Conservation (phyloP, 1,284 basidiomycete genomes). For the Cryptococcus sp. region DNA sequence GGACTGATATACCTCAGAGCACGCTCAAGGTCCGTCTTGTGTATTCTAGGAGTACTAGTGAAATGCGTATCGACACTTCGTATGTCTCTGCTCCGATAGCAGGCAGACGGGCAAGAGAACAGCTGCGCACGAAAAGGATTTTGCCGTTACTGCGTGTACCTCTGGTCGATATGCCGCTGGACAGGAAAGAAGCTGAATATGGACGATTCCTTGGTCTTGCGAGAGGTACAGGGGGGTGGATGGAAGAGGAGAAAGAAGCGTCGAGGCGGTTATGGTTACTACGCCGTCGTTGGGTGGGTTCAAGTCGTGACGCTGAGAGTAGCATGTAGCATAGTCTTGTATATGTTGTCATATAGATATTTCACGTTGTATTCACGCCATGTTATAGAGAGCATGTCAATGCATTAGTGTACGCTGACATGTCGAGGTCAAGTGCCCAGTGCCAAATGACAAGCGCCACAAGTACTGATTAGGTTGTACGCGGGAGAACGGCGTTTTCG, state of each 20-base stretch:
- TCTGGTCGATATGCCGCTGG: not conserved
- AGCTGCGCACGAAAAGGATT: slow-evolving; percentile 18
- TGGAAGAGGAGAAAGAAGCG: slow-evolving; percentile 27
- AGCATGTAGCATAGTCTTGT: too few species aligned
- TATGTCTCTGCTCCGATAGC: not conserved
- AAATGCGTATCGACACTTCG: slow-evolving; percentile 19
- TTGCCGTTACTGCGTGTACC: slow-evolving; percentile 5
- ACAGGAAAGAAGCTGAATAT: not conserved
- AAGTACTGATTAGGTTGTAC: not conserved
- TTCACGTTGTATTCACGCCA: too few species aligned
- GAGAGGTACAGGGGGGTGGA: slow-evolving; percentile 19
- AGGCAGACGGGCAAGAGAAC: not conserved
- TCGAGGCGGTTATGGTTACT: slow-evolving; percentile 23
- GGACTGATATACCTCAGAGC: not conserved
- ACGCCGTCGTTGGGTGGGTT: too few species aligned
- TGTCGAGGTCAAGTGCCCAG: too few species aligned
- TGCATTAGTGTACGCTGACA: too few species aligned
- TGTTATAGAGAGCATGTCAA: too few species aligned
- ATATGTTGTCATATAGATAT: too few species aligned
- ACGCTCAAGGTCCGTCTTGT: slow-evolving; percentile 16
- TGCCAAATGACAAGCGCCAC: too few species aligned
- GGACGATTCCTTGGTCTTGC: not conserved
- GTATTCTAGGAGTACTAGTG: slow-evolving; percentile 19
- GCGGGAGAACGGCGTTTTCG: slow-evolving; percentile 6
- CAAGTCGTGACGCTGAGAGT: too few species aligned